phyloP scores from a whole-genome alignment of 305 asterid genomes.

The Fraxinus paxiana region DNA sequence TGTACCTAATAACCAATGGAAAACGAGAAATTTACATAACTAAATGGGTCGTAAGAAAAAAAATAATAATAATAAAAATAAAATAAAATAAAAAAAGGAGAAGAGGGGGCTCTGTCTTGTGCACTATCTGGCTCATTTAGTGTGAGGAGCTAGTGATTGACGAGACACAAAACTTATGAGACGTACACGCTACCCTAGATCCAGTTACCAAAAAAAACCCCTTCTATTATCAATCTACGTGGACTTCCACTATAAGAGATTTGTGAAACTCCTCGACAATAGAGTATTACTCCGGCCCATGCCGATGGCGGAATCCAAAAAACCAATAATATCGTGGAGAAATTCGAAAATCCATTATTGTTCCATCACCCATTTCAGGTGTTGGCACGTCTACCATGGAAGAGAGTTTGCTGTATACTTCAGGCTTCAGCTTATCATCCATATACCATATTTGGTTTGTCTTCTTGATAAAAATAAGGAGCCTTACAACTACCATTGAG shows the following conservation, averaged over 20 bases:
- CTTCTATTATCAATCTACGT: not conserved
- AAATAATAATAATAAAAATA: too few relatives aligned
- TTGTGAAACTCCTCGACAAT: not conserved
- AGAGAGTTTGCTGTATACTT: not conserved
- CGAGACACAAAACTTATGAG: not conserved
- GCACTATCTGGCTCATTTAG: not conserved
- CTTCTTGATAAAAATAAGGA: not conserved
- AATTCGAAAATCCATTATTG: not conserved
- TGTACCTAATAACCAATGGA: slow-evolving; percentile 57
- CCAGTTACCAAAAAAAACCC: not conserved
- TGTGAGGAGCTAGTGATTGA: not conserved
- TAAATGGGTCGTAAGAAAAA: not conserved
- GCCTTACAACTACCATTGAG: not conserved
- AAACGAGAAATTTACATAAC: slow-evolving; percentile 8
- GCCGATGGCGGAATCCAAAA: not conserved
- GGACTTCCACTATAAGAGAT: not conserved
- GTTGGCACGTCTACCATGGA: not conserved
- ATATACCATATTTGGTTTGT: not conserved
- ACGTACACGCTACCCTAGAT: not conserved
- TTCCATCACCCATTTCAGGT: not conserved
- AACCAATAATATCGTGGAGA: not conserved
- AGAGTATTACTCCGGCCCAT: not conserved
- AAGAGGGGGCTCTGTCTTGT: not conserved
- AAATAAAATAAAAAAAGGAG: not conserved
- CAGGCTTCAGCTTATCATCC: not conserved